These are phyloP conservation scores for Fusarium sp. DNA, from an alignment of 2,329 filamentous ascomycete species.

Conservation along the genomic window DNA sequence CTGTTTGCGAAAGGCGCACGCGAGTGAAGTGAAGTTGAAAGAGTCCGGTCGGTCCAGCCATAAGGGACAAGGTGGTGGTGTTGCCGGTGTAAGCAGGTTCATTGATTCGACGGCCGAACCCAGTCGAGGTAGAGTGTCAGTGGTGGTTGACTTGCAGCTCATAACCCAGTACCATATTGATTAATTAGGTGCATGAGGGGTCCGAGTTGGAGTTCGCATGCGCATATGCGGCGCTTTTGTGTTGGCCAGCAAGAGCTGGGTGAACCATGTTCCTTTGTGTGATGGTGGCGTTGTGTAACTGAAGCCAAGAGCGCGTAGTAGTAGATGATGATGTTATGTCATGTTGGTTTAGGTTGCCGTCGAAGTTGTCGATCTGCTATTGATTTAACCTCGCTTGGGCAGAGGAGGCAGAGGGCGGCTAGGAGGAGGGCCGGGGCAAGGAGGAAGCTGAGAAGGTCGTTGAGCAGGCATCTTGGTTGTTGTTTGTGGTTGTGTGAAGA, in stretches of 20 bases:
- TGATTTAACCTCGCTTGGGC: conserved; percentile 68
- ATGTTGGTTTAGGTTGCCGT: conserved; percentile 10
- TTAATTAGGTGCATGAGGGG: conserved; percentile 42
- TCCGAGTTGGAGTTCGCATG: conserved; percentile 38
- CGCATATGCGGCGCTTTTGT: conserved; percentile 42
- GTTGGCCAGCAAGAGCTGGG: conserved; percentile 34
- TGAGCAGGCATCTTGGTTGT: conserved; percentile 65
- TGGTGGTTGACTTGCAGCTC: conserved; percentile 36
- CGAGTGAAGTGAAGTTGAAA: conserved; percentile 41
- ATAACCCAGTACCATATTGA: conserved; percentile 27
- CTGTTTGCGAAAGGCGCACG: conserved; percentile 25
- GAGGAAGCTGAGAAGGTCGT: conserved; percentile 74
- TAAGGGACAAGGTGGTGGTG: conserved; percentile 31
- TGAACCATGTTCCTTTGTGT: conserved; percentile 29
- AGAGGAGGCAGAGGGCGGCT: conserved; percentile 74
- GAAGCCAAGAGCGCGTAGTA: conserved; percentile 21
- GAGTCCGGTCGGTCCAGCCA: conserved; percentile 48
- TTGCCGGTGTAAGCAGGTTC: conserved; percentile 39
- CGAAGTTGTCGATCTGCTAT: conserved; percentile 31
- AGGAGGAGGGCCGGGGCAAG: conserved; percentile 74
- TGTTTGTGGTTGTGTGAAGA: conserved; percentile 37
- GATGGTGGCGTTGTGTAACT: conserved; percentile 33
- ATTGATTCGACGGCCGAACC: conserved; percentile 40
- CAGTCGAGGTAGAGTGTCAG: conserved; percentile 9
- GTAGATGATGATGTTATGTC: conserved; percentile 15